Base-by-base conservation (phyloP, 2,329 filamentous ascomycete genomes). In the Cladorrhinum sp. region DNA sequence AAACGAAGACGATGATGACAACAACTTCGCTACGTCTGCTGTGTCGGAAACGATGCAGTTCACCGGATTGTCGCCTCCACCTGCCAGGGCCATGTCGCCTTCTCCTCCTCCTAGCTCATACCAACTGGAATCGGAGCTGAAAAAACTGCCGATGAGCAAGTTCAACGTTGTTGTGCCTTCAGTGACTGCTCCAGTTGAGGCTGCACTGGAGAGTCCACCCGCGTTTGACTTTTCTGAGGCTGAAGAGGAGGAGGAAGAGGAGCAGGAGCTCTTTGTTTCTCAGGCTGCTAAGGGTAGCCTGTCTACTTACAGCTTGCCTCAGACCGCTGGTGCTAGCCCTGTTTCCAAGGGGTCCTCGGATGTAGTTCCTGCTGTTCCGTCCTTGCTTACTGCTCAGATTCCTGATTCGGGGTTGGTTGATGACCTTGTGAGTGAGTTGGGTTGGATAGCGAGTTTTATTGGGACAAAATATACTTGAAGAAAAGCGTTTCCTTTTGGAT, bases 11-110 rank as follows among this genome's bases (percentile, higher is more conserved):
- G 84, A 87, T 65, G 41, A 45, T 16, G 82, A 45, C 20, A 82
- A 85, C 64, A 86, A 86, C 72, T 87, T 87, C 66, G 83, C 83
- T n/a, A 79, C 77, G 3, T 80, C 80, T 1, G 77, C 79, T 2
- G 67, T 72, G 6, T 78, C 78, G 0, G 82, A 84, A 57, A 74
- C 62, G 2, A 73, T 76, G 22, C 70, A 76, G 1, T 80, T 75
- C 20, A 82, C 80, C 1, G 72, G 75, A 45, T 72, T 85, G 16
- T 85, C 83, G 2, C 82, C 83, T 8, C 82, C 83, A 0, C 83
- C 83, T 0, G 77, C 76, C 62, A 77, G 79, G 22, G 72, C 69
- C 3, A 57, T 70, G 29, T 74, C 76, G 2, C 66, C 67, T 9
- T 61, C 63, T 3, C 63, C 41, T 45, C 41, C 41, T 9, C 41